Evolutionary conservation across 1,284 basidiomycete species (phyloP).

Genomic region (Sporisorium graminicola): DNA sequence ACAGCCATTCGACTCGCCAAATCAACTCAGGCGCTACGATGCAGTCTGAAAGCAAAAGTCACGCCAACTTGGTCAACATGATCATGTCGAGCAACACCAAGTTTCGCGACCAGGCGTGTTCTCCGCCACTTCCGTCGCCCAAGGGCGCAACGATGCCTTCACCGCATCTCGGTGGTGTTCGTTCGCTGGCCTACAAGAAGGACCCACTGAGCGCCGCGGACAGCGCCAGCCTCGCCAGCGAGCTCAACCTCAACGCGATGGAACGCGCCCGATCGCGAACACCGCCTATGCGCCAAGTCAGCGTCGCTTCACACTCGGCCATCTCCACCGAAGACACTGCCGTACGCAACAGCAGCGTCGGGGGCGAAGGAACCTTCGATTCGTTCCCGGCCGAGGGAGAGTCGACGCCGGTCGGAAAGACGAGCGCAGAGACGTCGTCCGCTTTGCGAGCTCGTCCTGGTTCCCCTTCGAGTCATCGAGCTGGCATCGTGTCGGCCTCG

Average conservation of each 20-base stretch:
- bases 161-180: constrained; percentile 31
- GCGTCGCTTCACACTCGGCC: constrained; percentile 10
- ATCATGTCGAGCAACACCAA: constrained; percentile 35
- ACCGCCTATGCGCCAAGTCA: constrained; percentile 26
- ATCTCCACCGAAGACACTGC: constrained; percentile 6
- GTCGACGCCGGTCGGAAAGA: constrained; percentile 29
- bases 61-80: constrained; percentile 27
- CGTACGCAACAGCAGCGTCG: constrained; percentile 29
- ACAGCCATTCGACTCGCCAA: constrained; percentile 25
- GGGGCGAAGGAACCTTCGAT: constrained; percentile 4
- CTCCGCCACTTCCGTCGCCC: constrained; percentile 32
- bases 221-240: constrained; percentile 15
- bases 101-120: constrained; percentile 32
- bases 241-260: constrained; percentile 18
- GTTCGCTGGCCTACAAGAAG: constrained; percentile 33
- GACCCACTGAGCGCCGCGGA: constrained; percentile 27
- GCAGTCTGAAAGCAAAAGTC: constrained; percentile 12
- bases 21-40: constrained; percentile 9
- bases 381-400: constrained; percentile 21
- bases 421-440: constrained; percentile 7
- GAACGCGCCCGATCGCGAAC: constrained; percentile 26
- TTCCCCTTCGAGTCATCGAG: constrained; percentile 13
- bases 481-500: constrained; percentile 21
- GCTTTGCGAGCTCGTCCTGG: background rate
- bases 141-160: constrained; percentile 22